Base-by-base conservation (phyloP, 1,284 basidiomycete species). In the Cryptococcus sp. region DNA sequence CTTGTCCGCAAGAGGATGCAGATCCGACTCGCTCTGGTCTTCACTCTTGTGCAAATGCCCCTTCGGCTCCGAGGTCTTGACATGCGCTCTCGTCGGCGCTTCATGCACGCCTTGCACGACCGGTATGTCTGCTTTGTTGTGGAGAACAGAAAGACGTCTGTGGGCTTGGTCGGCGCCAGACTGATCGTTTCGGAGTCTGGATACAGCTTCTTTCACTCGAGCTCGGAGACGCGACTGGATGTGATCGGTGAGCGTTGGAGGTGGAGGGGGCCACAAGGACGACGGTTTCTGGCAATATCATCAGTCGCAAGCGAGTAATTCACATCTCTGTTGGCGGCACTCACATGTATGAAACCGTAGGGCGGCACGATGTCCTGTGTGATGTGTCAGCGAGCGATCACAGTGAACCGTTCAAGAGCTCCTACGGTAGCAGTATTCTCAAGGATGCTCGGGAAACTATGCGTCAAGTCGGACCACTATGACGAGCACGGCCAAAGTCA, bases 261-360 rank as follows among this genome's bases (percentile, higher is more conserved):
- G 82, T 0, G 93, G 93, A 1, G 93, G 92, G 1, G 93, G 93
- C 93, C 93, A 97, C 7, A 96, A 80, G 1, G 87, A 84, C 48
- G 89, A 93, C 0, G 93, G 93, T 73, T 92, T 93, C 79, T 92
- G 86, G 48, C 17, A 17, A 13, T 25, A n/a, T 51, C 20, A 39
- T 61, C 15, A 66, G 64, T 27, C n/a, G 5, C 35, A 46, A 2
- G 87, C 88, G 65, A 84, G 86, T 19, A 78, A 69, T 3, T 87
- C 87, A 44, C 27, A 23, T 50, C 20, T 22, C 46, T 19, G n/a
- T 11, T 11, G 46, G 15, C 6, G 16, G 7, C n/a, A 61, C 72
- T 49, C 44, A 78, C 74, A 57, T 79, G 78, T 13, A 79, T 75
- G 61, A 80, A 79, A n/a, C 76, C 72, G 56, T 78, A 78, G 0